Conservation (phyloP, 1,139 yeast genomes). For the Eremothecium sinecaudum region DNA sequence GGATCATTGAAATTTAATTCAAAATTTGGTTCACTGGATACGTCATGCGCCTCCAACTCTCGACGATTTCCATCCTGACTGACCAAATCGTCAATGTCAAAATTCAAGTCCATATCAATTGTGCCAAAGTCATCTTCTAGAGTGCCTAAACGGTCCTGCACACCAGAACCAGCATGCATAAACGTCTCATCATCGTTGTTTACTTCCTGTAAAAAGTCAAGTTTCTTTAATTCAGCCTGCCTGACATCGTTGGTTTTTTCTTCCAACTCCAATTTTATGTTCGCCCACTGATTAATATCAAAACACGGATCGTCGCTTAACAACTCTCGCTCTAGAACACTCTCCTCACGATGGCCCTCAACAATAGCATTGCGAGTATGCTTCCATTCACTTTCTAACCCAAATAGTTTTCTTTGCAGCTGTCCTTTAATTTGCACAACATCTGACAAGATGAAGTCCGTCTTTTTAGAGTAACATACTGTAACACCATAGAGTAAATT, state of each 20-base stretch:
- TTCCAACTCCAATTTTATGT: conserved; percentile 13
- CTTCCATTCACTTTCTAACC: conserved; percentile 3
- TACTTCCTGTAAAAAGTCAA: conserved; percentile 25
- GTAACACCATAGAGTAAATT: conserved; percentile 27
- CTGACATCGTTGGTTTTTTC: conserved; percentile 6
- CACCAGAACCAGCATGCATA: neutral
- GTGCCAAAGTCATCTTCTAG: conserved; percentile 11
- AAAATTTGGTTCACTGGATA: neutral
- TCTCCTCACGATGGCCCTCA: neutral
- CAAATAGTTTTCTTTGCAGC: conserved; percentile 18
- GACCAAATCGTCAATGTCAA: conserved; percentile 24
- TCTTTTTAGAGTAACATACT: conserved; percentile 26
- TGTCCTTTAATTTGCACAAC: conserved; percentile 17
- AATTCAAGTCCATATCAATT: conserved; percentile 24
- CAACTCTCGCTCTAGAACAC: conserved; percentile 7
- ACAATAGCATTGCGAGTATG: neutral
- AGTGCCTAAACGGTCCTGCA: neutral
- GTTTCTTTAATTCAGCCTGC: conserved; percentile 18
- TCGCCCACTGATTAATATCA: conserved; percentile 17
- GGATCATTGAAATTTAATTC: conserved; percentile 4
- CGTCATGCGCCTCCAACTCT: conserved; percentile 2
- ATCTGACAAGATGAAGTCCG: conserved; percentile 27
- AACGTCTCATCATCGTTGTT: conserved; percentile 11
- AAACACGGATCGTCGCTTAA: conserved; percentile 23
- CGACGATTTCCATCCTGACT: conserved; percentile 18